Evolutionary conservation across 1,284 basidiomycete genomes (phyloP).

Genomic region (Pterula multifida): DNA sequence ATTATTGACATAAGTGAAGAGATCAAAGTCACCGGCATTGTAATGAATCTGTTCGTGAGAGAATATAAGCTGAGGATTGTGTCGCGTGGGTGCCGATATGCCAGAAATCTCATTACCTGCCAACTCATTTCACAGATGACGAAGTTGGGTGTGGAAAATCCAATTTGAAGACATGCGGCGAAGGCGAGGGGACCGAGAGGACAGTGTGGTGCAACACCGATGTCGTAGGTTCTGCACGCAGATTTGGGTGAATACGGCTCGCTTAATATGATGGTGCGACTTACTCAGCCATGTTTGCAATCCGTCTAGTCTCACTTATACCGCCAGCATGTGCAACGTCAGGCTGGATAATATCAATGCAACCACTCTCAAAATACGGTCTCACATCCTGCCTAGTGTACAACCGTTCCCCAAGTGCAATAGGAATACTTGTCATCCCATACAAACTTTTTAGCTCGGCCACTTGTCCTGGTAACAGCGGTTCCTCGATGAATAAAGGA

Average conservation of each 20-base stretch:
- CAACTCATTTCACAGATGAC: slow-evolving; percentile 61
- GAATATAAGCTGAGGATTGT: neutral
- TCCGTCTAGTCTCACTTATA: slow-evolving; percentile 62
- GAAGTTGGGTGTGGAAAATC: slow-evolving; percentile 41
- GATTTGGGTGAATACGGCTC: too few species aligned
- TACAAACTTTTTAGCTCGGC: slow-evolving; percentile 58
- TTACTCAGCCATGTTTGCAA: slow-evolving; percentile 54
- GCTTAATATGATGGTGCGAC: too few species aligned
- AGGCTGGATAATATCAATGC: slow-evolving; percentile 66
- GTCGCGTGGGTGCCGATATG: too few species aligned
- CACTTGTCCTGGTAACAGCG: slow-evolving; percentile 56
- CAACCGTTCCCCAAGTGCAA: slow-evolving; percentile 63
- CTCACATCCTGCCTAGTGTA: slow-evolving; percentile 60
- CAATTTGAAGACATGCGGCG: slow-evolving; percentile 57
- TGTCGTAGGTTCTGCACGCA: slow-evolving; percentile 34
- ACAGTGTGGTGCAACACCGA: slow-evolving; percentile 51
- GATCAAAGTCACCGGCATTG: slow-evolving; percentile 47
- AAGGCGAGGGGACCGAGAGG: slow-evolving; percentile 63
- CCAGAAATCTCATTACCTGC: too few species aligned
- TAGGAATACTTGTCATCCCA: slow-evolving; percentile 48
- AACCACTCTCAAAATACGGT: slow-evolving; percentile 59
- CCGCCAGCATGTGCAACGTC: slow-evolving; percentile 62
- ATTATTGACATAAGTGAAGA: slow-evolving; percentile 55
- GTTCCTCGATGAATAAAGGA: slow-evolving; percentile 71
- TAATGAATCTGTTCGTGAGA: slow-evolving; percentile 68